Base-by-base conservation (phyloP, 2,329 filamentous ascomycete genomes). In the Esteya vermicola region DNA sequence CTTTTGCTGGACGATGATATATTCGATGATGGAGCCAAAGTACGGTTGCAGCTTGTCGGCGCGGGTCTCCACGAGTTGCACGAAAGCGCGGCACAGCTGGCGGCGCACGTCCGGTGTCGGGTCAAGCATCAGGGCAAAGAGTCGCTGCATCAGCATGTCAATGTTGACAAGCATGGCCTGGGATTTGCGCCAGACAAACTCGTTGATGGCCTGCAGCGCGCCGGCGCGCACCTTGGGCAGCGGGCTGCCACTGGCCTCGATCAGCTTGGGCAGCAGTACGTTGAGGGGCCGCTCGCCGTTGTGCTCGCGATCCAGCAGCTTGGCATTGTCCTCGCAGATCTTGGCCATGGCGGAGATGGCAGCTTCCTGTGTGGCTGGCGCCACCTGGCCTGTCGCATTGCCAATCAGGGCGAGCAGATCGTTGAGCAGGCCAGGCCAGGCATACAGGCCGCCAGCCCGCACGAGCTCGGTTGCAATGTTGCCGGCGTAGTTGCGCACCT, bases 321-420 rank as follows among this genome's bases (percentile, higher is more conserved):
- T 85, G 53, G 76, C 79, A 62, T 93, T 95, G 62, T 98, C 91
- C 61, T 98, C 91, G 61, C 91, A 98, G 45, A 98, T 88, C 67
- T 96, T 96, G 57, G 81, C 68, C 59, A 98, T 68, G 36, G 91
- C 88, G 36, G 83, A 77, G 82, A 96, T 94, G 50, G 85, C 88
- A 45, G 88, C 88, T 57, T 98, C 89, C 55, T 95, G 86, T 12
- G 81, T 78, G 53, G 84, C 73, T 33, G 71, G 63, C 7, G 84
- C 66, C 19, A 78, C 65, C 46, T 80, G 75, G 31, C 82, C 80
- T 34, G 65, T 67, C 41, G 76, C 63, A 58, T 93, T 93, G 48
- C 74, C 72, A 45, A 93, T 75, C 58, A 93, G 70, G 41, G 75
- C 69, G 48, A 96, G 62, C 18, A 98, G 69, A 50, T 94, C 81